Evolutionary conservation across 495 filamentous ascomycete species (phyloP), one percentile per base, ranked within the genome.

Genomic region (Xylaria cubensis): DNA sequence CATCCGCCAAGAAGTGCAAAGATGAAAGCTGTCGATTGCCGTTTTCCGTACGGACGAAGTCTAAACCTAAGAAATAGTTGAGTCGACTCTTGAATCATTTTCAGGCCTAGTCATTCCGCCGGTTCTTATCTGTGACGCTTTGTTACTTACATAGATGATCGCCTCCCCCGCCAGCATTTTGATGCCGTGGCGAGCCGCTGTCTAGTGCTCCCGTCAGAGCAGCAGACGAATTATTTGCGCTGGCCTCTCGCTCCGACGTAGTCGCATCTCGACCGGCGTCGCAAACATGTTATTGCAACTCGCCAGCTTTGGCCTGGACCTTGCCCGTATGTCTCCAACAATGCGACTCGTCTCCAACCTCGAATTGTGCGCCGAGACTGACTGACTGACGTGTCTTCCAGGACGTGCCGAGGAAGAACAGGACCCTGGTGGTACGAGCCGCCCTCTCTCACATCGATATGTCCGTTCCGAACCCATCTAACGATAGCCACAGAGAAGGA

Each of bases 331-430:
- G 84, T 75, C 58, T 34, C 24, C 41, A 26, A 26, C 9, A 10
- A 29, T 51, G 63, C 70, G 61, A 55, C 44, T 5, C 24, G 15
- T 44, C 36, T 36, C 32, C 46, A 70, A 4, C 34, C 26, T 26
- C 41, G 36, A 65, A 46, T n/a, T 53, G 61, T 21, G 46, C 32
- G 32, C 58, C 32, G 58, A 36, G 10, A 39, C 58, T 13, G 42
- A 72, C 70, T 66, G 9, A 39, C 56, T n/a, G 41, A 15, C 29
- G 61, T 50, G 51, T 74, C 34, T 41, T 41, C 61, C 73, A 89
- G 87, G 78, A 73, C 80, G 86, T 82, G 83, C 76, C 44, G 76
- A 78, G 26, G 84, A 87, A 56, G 87, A 88, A 71, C 82, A 81
- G 62, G 85, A 86, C 71, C 83, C 83, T 66, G 86, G 83, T 73